Base-by-base conservation (phyloP, 805 yeast genomes). In the Aciculoconidium aculeatum region DNA sequence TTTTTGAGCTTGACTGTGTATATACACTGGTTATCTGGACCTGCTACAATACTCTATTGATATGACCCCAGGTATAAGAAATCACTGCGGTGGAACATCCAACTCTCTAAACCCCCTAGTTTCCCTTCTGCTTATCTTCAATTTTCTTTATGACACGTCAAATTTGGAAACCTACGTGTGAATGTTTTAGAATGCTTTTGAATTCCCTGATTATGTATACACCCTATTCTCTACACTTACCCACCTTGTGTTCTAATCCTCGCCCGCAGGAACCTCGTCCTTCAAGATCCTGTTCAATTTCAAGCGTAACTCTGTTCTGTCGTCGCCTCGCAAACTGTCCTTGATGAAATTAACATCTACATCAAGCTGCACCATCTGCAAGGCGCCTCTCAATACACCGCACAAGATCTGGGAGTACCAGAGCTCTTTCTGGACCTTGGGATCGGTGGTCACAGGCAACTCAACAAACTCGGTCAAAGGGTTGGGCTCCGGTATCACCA, bases 191-290 rank as follows among this genome's bases (percentile, higher is more conserved):
- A n/a, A n/a, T n/a, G n/a, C n/a, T n/a, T n/a, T n/a, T n/a, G n/a
- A n/a, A n/a, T n/a, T n/a, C n/a, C n/a, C n/a, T n/a, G n/a, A n/a
- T n/a, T n/a, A n/a, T n/a, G n/a, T n/a, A n/a, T n/a, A n/a, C n/a
- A n/a, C n/a, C n/a, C n/a, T n/a, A n/a, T n/a, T n/a, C n/a, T n/a
- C n/a, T n/a, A n/a, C n/a, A n/a, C n/a, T n/a, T n/a, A n/a, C n/a
- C n/a, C n/a, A n/a, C n/a, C 15, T 11, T 14, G 25, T 7, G n/a
- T 9, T 8, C 31, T 54, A 80, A 40, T 88, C 96, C 55, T 92
- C 97, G 14, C 97, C 98, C 5, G 94, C 94, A 9, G 98, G 98
- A 25, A 92, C 80, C 60, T 92, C 98, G 51, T 92, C 98, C 49
- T 82, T 86, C 42, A 90, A 61, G 3, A 86, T 71, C 44, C 70